A percentile compares a stretch with the other conserved stretches of the same genome.
Evolutionary conservation across 192 early-diverging fungal genomes (phyloP).

Genomic region (Rhizophagus sp.): DNA sequence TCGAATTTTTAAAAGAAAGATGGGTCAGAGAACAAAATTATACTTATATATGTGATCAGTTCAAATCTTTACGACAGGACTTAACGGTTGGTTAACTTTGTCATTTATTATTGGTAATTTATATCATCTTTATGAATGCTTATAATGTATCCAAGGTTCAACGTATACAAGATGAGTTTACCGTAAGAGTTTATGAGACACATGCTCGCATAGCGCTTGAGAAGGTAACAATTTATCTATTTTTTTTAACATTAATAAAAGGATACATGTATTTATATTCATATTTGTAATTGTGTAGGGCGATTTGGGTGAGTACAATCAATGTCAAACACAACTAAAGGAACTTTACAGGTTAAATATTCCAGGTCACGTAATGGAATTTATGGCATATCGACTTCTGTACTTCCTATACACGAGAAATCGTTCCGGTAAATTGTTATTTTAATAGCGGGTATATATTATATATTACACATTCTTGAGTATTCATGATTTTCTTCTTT

Average conservation of each 20-base stretch:
- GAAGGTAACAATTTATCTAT: slow-evolving; percentile 52
- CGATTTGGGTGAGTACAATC: slow-evolving; percentile 98
- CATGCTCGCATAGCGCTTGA: slow-evolving; percentile 96
- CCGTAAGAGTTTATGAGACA: slow-evolving; percentile 91
- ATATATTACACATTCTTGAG: slow-evolving; percentile 7
- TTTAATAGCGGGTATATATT: background rate
- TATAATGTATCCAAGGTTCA: slow-evolving; percentile 62
- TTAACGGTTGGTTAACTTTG: slow-evolving; percentile 68
- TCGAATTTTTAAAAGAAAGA: slow-evolving; percentile 73
- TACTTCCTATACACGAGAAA: slow-evolving; percentile 90
- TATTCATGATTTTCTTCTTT: background rate
- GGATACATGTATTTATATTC: background rate
- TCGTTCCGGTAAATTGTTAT: slow-evolving; percentile 61
- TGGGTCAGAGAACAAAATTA: slow-evolving; percentile 90
- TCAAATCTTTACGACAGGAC: slow-evolving; percentile 96
- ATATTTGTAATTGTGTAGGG: slow-evolving; percentile 49
- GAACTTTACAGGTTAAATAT: slow-evolving; percentile 77
- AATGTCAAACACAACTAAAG: slow-evolving; percentile 94
- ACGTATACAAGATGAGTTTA: slow-evolving; percentile 90
- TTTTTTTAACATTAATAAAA: background rate
- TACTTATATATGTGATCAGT: slow-evolving; percentile 95
- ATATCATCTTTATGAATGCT: background rate
- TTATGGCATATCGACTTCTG: slow-evolving; percentile 90
- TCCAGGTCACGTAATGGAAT: slow-evolving; percentile 82
- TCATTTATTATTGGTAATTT: background rate